Base-by-base conservation (phyloP, 805 yeast genomes). In the Barnettozyma wickerhamii region DNA sequence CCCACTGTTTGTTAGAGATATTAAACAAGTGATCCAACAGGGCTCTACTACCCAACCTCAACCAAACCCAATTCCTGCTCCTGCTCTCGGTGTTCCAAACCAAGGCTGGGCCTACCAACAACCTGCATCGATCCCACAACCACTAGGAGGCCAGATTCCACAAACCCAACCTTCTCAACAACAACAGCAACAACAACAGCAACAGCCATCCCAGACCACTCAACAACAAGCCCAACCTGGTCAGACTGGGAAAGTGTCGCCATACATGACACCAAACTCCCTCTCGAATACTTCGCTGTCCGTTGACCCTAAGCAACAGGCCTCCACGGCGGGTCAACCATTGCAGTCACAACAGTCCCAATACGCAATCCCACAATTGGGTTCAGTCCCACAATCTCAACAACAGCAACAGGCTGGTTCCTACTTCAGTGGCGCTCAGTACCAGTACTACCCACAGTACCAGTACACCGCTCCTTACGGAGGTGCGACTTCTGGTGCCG, bases 1-100 rank as follows among this genome's bases (percentile, higher is more conserved):
- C 53, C 87, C 88, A 3, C 64, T 82, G 35, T 81, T 82, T 60
- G 89, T 84, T 28, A 72, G 82, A 40, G 91, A 85, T 59, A 83
- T 85, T 55, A 81, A 82, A 42, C 59, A 58, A 36, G 63, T 66
- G 13, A 56, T 68, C 35, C 66, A 59, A 43, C 68, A 65, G 40
- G 60, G 62, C 23, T 52, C 63, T n/a, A 56, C 59, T 5, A 53
- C 61, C 10, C 59, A 55, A 40, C 62, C 58, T 26, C 52, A 51
- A 33, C 37, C 53, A 20, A 49, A 47, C 38, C 49, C 55, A 30
- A 10, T 39, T 10, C 45, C 42, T 7, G 23, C 38, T n/a, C 19
- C 38, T 3, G 17, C 23, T 7, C 15, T 24, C 21, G 29, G 29
- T 18, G 15, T 14, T 26, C 35, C 35, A 14, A 24, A 32, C 13